Base-by-base conservation (phyloP, 345 rosid genomes). In the Eucalyptus dawsonii region DNA sequence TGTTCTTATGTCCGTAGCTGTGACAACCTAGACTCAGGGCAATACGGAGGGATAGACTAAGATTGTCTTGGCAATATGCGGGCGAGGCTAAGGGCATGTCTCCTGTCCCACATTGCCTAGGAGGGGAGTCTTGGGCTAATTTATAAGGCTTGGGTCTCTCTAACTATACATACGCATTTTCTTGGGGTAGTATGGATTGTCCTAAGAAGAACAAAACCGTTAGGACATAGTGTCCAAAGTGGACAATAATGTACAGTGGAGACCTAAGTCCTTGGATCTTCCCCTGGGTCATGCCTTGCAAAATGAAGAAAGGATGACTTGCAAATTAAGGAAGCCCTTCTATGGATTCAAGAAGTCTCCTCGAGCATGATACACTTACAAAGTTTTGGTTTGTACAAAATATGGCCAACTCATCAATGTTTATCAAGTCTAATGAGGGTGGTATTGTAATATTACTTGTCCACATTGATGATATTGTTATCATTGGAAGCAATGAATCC, bases 21-120 rank as follows among this genome's bases (percentile, higher is more conserved):
- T 49, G 50, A 49, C 0, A 2, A 49, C 50, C 50, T 0, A 49
- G 50, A 49, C 14, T 0, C 0, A 0, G 14, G 50, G 5, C 1
- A 49, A 0, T 49, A 49, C 14, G 14, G 2, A 49, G 1, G 50
- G 50, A 49, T 2, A 14, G 2, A 49, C 2, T 49, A 49, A 49
- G 50, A 49, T 49, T 2, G 1, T 5, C 14, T 49, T 4, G 14
- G 50, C 0, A 49, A 2, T 49, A 1, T 0, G 5, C 5, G 5
- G 5, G 50, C 14, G 2, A 49, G 50, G 50, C 2, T 49, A 49
- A 49, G 5, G 14, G 50, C 50, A 49, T 49, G 14, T 49, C 50
- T 49, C 2, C 1, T 49, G 5, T 4, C 14, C 5, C 50, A 49
- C 5, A 49, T 49, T 49, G 14, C 50, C 1, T 49, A 49, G 42